A percentile compares a stretch with the other conserved stretches of the same genome.
Evolutionary conservation across 768 basidiomycete genomes (phyloP).

Genomic region (Polyporus arcularius): DNA sequence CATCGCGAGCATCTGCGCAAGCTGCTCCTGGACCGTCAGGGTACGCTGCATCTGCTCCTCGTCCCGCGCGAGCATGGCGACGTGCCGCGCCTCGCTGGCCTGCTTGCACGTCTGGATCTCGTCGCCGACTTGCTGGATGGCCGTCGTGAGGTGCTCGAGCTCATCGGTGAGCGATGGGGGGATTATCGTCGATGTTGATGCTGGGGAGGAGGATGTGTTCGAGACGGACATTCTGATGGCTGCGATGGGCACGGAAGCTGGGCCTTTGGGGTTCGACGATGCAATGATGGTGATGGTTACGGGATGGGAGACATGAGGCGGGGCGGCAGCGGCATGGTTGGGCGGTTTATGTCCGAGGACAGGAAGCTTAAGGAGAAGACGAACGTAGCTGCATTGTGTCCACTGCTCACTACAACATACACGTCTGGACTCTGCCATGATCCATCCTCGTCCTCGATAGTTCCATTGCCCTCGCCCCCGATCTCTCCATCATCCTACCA

Average conservation of each 20-base stretch:
- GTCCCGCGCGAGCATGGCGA: not conserved
- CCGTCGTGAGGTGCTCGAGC: conserved; percentile 9
- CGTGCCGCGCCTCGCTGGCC: conserved; percentile 6
- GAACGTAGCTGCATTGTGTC: not conserved
- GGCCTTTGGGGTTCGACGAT: not conserved
- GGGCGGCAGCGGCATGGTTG: not conserved
- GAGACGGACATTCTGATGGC: not conserved
- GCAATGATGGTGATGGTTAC: not conserved
- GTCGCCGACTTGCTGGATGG: conserved; percentile 6
- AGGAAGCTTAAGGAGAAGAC: not conserved
- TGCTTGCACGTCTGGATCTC: conserved; percentile 1
- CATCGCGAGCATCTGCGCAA: conserved; percentile 6
- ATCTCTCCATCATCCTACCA: too few relatives aligned
- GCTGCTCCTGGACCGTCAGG: conserved; percentile 6
- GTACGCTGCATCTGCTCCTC: conserved; percentile 1
- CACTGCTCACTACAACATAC: not conserved
- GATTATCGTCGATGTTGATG: not conserved
- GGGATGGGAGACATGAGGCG: not conserved
- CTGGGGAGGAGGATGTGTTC: not conserved
- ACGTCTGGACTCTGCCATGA: not conserved
- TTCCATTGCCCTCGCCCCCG: too few relatives aligned
- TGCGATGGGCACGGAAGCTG: not conserved
- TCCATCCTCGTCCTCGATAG: not conserved
- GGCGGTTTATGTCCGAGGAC: not conserved
- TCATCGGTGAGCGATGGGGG: conserved; percentile 8